Percentiles rank a stretch among this genome's conserved stretches.
Evolutionary conservation across 2,329 filamentous ascomycete species (phyloP).

Genomic region (Fusarium drepaniforme): DNA sequence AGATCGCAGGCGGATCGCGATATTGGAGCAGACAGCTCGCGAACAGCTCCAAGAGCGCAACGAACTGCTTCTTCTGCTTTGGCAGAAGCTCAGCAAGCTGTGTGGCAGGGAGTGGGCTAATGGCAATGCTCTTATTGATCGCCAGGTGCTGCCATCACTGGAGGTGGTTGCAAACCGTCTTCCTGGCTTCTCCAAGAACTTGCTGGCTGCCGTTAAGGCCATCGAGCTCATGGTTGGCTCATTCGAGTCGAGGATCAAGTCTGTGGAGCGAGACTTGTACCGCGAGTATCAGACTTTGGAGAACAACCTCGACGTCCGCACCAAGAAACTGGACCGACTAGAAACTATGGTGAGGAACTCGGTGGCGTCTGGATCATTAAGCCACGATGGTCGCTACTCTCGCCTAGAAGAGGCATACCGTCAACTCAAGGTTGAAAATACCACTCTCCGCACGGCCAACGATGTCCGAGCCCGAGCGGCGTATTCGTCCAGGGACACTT

Average conservation of each 20-base stretch:
- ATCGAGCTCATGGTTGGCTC: constrained; percentile 83
- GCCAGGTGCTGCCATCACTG: constrained; percentile 82
- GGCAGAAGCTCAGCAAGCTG: constrained; percentile 87
- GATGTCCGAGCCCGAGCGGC: constrained; percentile 67
- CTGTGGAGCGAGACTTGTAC: constrained; percentile 89
- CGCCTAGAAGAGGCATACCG: constrained; percentile 72
- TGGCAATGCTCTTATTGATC: constrained; percentile 88
- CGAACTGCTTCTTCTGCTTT: constrained; percentile 86
- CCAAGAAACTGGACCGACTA: constrained; percentile 88
- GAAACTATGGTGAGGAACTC: constrained; percentile 82
- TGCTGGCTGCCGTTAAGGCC: constrained; percentile 87
- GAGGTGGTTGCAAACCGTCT: constrained; percentile 90
- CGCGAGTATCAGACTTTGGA: constrained; percentile 92
- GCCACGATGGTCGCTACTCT: constrained; percentile 59
- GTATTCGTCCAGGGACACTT: constrained; percentile 55
- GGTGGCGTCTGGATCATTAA: constrained; percentile 62
- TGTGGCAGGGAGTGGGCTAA: constrained; percentile 95
- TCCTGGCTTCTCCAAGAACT: constrained; percentile 89
- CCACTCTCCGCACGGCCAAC: constrained; percentile 75
- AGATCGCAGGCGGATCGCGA: constrained; percentile 81
- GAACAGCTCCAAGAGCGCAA: constrained; percentile 93
- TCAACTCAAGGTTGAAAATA: constrained; percentile 73
- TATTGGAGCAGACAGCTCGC: constrained; percentile 83
- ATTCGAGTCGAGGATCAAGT: constrained; percentile 84
- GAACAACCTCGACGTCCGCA: constrained; percentile 80